Evolutionary conservation across 1,284 basidiomycete genomes (phyloP).

Genomic region (Boletus mariae): DNA sequence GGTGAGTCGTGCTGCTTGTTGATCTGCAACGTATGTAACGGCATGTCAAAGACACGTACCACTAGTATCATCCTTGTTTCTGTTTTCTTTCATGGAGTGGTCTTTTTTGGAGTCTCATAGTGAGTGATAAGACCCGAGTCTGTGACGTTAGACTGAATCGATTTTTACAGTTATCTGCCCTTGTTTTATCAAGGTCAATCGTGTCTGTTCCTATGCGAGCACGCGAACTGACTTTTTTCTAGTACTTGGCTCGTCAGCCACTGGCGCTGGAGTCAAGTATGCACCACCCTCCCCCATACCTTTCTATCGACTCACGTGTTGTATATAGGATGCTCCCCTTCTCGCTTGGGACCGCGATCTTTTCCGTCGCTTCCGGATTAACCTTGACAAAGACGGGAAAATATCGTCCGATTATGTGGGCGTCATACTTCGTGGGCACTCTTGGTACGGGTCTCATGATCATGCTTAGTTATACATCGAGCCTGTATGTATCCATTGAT

Average conservation of each 20-base stretch:
- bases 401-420: constrained; percentile 65
- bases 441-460: constrained; percentile 68
- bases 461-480: constrained; percentile 38
- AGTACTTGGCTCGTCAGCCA: constrained; percentile 4
- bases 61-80: constrained; percentile 63
- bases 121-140: constrained; percentile 14
- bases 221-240: neutral
- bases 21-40: constrained; percentile 40
- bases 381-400: constrained; percentile 56
- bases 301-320: neutral
- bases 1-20: constrained; percentile 23
- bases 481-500: constrained; percentile 37
- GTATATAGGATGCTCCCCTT: constrained; percentile 68
- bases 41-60: constrained; percentile 65
- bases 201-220: neutral
- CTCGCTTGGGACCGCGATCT: constrained; percentile 58
- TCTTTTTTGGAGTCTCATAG: constrained; percentile 52
- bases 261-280: constrained; percentile 28
- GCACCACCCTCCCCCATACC: constrained; percentile 10
- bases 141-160: constrained; percentile 4
- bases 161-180: constrained; percentile 44
- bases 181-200: constrained; percentile 1
- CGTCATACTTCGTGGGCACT: constrained; percentile 48
- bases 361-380: constrained; percentile 60
- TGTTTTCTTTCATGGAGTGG: constrained; percentile 62